Conservation (phyloP, 2,329 filamentous ascomycete species). For the Aspergillus felis region DNA sequence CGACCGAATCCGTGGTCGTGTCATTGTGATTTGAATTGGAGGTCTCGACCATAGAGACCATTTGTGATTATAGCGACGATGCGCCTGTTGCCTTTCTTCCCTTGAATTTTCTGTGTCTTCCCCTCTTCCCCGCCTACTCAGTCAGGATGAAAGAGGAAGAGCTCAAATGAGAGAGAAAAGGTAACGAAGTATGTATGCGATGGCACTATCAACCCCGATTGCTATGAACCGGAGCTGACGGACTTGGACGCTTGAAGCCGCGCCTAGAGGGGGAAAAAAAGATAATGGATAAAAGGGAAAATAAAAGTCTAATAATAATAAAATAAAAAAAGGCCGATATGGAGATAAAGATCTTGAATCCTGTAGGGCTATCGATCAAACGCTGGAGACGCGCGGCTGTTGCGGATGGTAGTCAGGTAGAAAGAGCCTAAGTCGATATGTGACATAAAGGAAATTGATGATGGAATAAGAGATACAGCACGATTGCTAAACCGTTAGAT, state of each 20-base stretch:
- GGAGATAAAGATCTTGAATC: slow-evolving; percentile 6
- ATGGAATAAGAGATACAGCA: slow-evolving; percentile 23
- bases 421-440: slow-evolving; percentile 13
- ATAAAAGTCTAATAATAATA: slow-evolving; percentile 12
- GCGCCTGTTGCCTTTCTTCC: slow-evolving; percentile 3
- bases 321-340: slow-evolving; percentile 8
- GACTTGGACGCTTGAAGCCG: neutral
- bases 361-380: slow-evolving; percentile 13
- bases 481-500: too few relatives aligned
- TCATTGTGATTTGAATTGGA: slow-evolving; percentile 39
- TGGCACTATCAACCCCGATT: neutral
- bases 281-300: slow-evolving; percentile 4
- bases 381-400: slow-evolving; percentile 39
- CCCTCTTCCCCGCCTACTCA: slow-evolving; percentile 8
- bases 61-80: slow-evolving; percentile 19
- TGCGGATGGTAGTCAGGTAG: slow-evolving; percentile 16
- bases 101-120: slow-evolving; percentile 4
- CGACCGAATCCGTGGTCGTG: slow-evolving; percentile 36
- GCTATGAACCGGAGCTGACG: neutral
- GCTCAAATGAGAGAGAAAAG: slow-evolving; percentile 4
- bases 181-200: neutral
- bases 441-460: slow-evolving; percentile 40
- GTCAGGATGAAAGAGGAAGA: neutral
- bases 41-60: slow-evolving; percentile 45
- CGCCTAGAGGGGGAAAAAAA: neutral